These are phyloP conservation scores for Zanthoxylum bungeanum DNA, from an alignment of 345 rosid species.

Conservation along the genomic window DNA sequence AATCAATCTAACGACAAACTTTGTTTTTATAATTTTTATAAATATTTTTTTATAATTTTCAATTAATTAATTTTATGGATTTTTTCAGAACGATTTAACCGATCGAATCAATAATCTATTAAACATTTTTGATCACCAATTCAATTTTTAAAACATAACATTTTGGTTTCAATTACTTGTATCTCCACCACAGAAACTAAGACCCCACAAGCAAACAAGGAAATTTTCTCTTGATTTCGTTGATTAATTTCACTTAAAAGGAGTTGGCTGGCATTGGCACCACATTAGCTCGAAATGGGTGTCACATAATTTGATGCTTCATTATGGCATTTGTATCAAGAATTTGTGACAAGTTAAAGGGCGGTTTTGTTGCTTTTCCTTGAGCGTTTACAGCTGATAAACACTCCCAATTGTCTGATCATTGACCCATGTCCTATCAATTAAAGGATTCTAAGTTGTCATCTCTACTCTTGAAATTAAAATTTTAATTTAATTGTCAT, in stretches of 20 bases:
- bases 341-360: background rate
- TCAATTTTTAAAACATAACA: no score
- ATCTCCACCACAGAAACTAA: background rate
- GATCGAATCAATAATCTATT: no score
- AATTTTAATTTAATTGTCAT: no score
- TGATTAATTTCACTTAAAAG: background rate
- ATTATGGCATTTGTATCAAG: background rate
- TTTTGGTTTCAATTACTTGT: no score
- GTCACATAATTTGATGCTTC: constrained; percentile 9
- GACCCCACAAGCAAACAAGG: background rate
- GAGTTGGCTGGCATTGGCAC: background rate
- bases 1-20: background rate
- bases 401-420: background rate
- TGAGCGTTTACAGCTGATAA: background rate
- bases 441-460: background rate
- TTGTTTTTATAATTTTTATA: background rate
- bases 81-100: no score
- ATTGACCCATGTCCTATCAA: background rate
- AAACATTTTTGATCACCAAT: no score
- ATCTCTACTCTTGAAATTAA: background rate
- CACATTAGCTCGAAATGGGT: background rate
- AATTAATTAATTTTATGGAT: no score
- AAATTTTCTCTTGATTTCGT: background rate
- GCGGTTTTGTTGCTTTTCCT: background rate
- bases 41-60: no score